Percentiles rank a stretch among this genome's conserved stretches.
These are phyloP conservation scores for Elsinoe ampelina DNA, from an alignment of 2,329 filamentous ascomycete genomes.

Conservation along the genomic window DNA sequence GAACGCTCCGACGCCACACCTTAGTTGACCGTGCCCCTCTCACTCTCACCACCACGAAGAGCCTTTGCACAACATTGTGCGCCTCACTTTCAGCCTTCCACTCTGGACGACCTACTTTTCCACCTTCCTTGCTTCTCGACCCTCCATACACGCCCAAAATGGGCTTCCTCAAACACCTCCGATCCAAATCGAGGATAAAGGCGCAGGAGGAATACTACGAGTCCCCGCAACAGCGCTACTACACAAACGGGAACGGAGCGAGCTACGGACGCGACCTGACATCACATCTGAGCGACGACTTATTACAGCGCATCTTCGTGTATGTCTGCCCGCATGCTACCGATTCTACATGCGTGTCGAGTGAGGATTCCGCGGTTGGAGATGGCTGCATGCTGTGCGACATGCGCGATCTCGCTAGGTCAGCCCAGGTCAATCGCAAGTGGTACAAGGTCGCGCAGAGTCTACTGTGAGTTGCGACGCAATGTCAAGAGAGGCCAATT, in stretches of 20 bases:
- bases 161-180: constrained; percentile 43
- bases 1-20: not conserved
- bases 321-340: constrained; percentile 73
- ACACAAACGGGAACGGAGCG: constrained; percentile 8
- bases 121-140: constrained; percentile 7
- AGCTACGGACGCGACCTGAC: constrained; percentile 34
- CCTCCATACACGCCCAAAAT: constrained; percentile 23
- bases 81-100: not conserved
- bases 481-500: not conserved
- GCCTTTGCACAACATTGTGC: not conserved
- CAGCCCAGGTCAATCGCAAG: constrained; percentile 60
- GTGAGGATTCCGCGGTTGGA: constrained; percentile 68
- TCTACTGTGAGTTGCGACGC: constrained; percentile 51
- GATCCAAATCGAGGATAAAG: constrained; percentile 35
- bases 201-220: constrained; percentile 12
- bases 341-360: constrained; percentile 71
- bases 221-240: constrained; percentile 13
- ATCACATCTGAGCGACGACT: constrained; percentile 50
- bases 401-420: constrained; percentile 76
- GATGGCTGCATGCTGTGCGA: constrained; percentile 91
- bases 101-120: not conserved
- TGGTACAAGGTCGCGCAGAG: constrained; percentile 56
- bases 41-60: not conserved
- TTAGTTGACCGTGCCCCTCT: not conserved
- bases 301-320: constrained; percentile 69